Conservation (phyloP, 257 asterid genomes). For the Solanum chiquidenum region DNA sequence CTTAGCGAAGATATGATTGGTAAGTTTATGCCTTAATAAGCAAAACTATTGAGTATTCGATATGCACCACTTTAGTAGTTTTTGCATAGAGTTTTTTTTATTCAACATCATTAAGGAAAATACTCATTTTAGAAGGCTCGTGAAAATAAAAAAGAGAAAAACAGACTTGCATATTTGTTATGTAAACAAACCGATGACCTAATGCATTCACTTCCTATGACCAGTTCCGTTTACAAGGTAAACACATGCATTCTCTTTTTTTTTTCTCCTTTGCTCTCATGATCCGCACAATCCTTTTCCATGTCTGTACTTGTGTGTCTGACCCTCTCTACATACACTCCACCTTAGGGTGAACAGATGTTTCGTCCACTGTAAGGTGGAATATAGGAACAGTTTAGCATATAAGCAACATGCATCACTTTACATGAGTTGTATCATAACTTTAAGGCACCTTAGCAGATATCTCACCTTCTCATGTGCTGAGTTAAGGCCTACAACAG, state of each 20-base stretch:
- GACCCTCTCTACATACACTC: neutral
- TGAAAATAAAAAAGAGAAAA: neutral
- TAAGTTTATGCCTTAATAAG: neutral
- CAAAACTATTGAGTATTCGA: neutral
- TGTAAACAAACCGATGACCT: neutral
- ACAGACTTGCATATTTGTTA: neutral
- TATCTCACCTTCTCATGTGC: neutral
- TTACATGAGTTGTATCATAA: neutral
- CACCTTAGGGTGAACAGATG: neutral
- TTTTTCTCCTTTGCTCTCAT: neutral
- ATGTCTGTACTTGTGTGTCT: neutral
- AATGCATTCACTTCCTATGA: neutral
- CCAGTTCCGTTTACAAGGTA: neutral
- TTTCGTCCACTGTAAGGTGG: neutral
- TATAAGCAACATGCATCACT: neutral
- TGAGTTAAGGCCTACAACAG: neutral
- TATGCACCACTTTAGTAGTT: neutral
- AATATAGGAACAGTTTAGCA: neutral
- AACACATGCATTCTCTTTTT: neutral
- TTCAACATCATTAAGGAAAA: neutral
- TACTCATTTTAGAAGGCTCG: neutral
- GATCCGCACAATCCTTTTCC: neutral
- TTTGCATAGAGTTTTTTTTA: neutral
- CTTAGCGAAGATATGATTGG: constrained; percentile 8
- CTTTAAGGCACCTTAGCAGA: neutral